Evolutionary conservation across 176 grass and related monocot species (phyloP).

Genomic region (Phragmites australis): DNA sequence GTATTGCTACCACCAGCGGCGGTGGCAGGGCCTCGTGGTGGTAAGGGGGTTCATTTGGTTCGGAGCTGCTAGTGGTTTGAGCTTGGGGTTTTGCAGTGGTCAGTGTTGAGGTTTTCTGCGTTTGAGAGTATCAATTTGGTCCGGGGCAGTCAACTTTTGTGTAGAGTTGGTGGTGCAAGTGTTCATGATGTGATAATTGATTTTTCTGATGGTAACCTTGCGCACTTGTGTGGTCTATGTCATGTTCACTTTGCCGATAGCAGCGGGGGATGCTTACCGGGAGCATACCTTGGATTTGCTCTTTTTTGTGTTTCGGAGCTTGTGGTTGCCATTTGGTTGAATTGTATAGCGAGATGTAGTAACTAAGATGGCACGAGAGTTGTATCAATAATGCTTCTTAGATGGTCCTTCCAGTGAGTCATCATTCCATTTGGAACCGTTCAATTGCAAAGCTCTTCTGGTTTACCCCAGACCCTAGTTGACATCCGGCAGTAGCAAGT

Average conservation of each 20-base stretch:
- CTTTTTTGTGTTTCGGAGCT: not conserved
- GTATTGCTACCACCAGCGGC: not conserved
- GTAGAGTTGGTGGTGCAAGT: not conserved
- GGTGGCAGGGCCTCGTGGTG: not conserved
- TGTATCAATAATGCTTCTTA: not conserved
- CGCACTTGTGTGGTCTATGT: not conserved
- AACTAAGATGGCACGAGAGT: not conserved
- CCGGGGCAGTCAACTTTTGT: not conserved
- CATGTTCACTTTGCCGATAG: not conserved
- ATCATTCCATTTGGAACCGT: not conserved
- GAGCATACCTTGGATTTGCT: not conserved
- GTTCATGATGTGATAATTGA: not conserved
- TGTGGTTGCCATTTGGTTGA: not conserved
- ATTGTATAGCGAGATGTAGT: not conserved
- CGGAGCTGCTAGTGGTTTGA: not conserved
- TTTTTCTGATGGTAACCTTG: not conserved
- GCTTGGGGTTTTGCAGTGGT: constrained; percentile 23
- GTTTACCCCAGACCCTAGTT: constrained; percentile 1
- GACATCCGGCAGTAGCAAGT: not conserved
- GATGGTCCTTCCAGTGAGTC: not conserved
- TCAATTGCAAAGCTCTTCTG: not conserved
- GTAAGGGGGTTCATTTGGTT: not conserved
- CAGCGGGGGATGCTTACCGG: not conserved
- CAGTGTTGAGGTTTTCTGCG: not conserved
- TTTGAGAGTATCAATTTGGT: not conserved